Evolutionary conservation across 352 stramenopile genomes (phyloP), one percentile per base, ranked within the genome.

Genomic region (Phytophthora chlamydospora): DNA sequence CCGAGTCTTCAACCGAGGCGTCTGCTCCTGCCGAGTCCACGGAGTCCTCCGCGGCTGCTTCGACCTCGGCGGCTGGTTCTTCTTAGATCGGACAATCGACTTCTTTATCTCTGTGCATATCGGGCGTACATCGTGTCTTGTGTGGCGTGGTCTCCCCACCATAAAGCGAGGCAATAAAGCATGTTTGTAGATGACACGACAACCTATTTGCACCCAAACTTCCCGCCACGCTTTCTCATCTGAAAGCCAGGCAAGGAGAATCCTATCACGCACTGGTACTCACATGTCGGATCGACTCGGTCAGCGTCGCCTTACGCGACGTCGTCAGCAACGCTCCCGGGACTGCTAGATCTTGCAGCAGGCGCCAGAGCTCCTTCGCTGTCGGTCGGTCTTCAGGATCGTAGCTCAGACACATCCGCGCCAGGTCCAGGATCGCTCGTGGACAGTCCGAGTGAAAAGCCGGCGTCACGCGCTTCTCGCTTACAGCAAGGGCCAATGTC

Each of bases 281-380:
- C 41, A 69, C 61, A 31, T 33, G 54, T 48, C 56, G n/a, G 16
- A 66, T 40, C 32, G 62, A 71, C 29, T 71, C 50, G 1, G 57
- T 66, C 39, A 71, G 50, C 10, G 63, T 68, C 12, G 63, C 50
- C 24, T 62, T 67, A 7, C 63, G 58, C 13, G 63, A 67, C 11
- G 44, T 56, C 38, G 34, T 38, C 9, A 71, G 34, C 39, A 71
- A 62, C 17, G 57, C 63, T 34, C 63, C 63, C 2, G 63, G 63
- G 1, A 46, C 57, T 3, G 29, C 27, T 3, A 71, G 39, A 6
- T 67, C 63, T 19, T 71, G 58, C 19, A 71, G 47, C n/a, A 52
- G 54, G 17, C 63, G 49, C 48, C 63, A 71, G 3, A 91, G 54
- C 46, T 91, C 70, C 36, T 90, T 61, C 17, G 83, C 82, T 3